Evolutionary conservation across 1,139 yeast genomes (phyloP).

Genomic region (Yamadazyma mexicana): DNA sequence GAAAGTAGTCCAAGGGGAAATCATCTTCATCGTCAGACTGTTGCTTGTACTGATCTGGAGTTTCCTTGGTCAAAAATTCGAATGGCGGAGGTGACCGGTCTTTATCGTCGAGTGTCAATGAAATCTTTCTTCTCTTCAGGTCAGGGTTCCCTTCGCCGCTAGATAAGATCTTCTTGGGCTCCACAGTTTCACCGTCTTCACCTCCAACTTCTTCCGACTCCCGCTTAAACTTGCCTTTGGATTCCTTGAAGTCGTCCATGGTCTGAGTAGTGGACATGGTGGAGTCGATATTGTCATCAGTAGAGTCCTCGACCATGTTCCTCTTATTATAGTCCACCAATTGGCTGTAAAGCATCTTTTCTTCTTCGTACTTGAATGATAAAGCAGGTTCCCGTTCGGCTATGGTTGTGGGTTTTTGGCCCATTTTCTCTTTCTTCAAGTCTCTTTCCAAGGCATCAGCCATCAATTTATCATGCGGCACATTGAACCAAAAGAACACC

Average conservation of each 20-base stretch:
- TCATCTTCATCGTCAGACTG: conserved; percentile 49
- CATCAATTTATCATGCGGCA: conserved; percentile 89
- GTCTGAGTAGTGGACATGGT: conserved; percentile 11
- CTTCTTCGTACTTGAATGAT: conserved; percentile 56
- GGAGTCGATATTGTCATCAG: conserved; percentile 11
- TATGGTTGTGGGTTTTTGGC: conserved; percentile 60
- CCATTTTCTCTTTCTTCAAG: conserved; percentile 68
- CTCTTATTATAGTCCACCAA: conserved; percentile 36
- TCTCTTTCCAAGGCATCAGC: conserved; percentile 95
- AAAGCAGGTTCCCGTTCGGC: conserved; percentile 63
- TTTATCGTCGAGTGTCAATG: conserved; percentile 11
- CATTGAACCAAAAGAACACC: conserved; percentile 96
- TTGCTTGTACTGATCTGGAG: conserved; percentile 24
- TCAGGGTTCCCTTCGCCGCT: not conserved
- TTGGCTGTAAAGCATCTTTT: conserved; percentile 48
- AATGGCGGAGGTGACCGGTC: conserved; percentile 14
- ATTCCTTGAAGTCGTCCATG: conserved; percentile 5
- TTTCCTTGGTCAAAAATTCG: conserved; percentile 24
- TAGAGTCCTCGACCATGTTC: conserved; percentile 17
- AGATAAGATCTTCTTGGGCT: not conserved
- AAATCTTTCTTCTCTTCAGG: conserved; percentile 16
- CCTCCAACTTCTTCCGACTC: no score
- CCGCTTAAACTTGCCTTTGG: not conserved
- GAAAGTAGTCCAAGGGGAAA: conserved; percentile 67
- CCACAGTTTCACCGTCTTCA: not conserved